Percentiles rank a stretch among this genome's conserved stretches.
Evolutionary conservation across 306 rosid species (phyloP).

Genomic region (Citrullus colocynthis): DNA sequence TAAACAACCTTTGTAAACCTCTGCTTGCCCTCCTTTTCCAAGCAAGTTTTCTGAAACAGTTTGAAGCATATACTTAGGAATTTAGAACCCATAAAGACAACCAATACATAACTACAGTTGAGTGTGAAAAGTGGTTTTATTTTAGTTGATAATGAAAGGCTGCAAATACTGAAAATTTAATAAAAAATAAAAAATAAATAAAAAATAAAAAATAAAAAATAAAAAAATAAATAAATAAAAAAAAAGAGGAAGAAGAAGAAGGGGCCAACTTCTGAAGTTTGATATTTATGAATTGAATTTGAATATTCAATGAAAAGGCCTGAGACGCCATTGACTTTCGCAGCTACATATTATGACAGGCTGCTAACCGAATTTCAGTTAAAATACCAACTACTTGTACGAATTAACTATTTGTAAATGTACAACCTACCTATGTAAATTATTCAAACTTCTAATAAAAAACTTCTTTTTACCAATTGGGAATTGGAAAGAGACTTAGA

Average conservation of each 20-base stretch:
- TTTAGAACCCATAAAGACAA: background rate
- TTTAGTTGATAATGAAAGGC: background rate
- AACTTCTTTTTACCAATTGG: background rate
- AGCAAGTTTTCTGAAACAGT: conserved; percentile 51
- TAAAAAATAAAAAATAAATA: too few relatives aligned
- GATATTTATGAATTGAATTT: background rate
- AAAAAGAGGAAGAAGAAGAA: too few relatives aligned
- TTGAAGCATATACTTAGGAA: background rate
- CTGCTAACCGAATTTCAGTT: background rate
- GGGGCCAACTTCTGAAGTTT: background rate
- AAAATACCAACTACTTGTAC: background rate
- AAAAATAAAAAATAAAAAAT: too few relatives aligned
- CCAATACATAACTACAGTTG: background rate
- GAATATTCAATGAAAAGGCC: background rate
- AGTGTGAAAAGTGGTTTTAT: background rate
- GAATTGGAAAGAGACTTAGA: background rate
- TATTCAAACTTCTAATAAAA: background rate
- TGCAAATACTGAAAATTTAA: background rate
- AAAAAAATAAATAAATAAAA: background rate
- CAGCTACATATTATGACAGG: background rate
- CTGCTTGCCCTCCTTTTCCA: conserved; percentile 95
- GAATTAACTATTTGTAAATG: background rate
- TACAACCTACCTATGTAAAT: background rate
- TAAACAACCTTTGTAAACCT: conserved; percentile 66
- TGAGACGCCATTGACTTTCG: background rate